Evolutionary conservation across 23 red algal species (phyloP).

Genomic region (Cyanidiococcus yangmingshanensis): DNA sequence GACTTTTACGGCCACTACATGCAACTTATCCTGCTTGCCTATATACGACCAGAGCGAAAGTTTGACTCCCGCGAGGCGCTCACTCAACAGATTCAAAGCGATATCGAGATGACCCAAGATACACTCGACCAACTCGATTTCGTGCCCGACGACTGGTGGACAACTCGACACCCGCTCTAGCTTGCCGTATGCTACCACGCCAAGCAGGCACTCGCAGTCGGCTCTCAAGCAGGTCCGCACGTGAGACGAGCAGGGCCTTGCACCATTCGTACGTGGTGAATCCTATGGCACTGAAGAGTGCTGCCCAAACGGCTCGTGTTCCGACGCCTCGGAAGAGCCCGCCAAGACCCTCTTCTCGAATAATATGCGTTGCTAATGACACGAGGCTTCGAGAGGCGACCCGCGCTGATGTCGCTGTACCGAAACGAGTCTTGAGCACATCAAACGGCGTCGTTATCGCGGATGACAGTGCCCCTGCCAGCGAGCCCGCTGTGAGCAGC

Average conservation of each 20-base stretch:
- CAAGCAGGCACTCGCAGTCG: neutral
- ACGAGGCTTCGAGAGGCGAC: conserved; percentile 16
- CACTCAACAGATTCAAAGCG: conserved; percentile 44
- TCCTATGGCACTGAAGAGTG: conserved; percentile 62
- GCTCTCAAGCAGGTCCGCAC: neutral
- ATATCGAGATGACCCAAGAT: conserved; percentile 33
- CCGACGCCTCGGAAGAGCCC: conserved; percentile 59
- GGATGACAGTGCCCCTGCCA: conserved; percentile 44
- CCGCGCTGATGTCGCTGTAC: conserved; percentile 37
- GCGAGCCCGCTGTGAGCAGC: conserved; percentile 42
- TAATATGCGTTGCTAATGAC: conserved; percentile 18
- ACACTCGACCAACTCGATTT: neutral
- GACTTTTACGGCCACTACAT: conserved; percentile 84
- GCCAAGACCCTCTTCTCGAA: conserved; percentile 35
- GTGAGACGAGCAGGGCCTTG: conserved; percentile 29
- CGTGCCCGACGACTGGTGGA: too few species aligned
- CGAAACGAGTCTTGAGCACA: conserved; percentile 69
- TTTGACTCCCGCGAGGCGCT: conserved; percentile 53
- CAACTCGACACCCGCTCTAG: too few species aligned
- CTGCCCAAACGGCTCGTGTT: conserved; percentile 57
- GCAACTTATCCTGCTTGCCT: conserved; percentile 52
- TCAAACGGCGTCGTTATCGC: conserved; percentile 68
- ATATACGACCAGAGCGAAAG: conserved; percentile 65
- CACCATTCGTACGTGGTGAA: conserved; percentile 65
- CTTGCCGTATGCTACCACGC: too few species aligned